A percentile compares a stretch with the other conserved stretches of the same genome.
These are phyloP conservation scores for Croton setiger DNA, from an alignment of 441 rosid species.

Conservation along the genomic window DNA sequence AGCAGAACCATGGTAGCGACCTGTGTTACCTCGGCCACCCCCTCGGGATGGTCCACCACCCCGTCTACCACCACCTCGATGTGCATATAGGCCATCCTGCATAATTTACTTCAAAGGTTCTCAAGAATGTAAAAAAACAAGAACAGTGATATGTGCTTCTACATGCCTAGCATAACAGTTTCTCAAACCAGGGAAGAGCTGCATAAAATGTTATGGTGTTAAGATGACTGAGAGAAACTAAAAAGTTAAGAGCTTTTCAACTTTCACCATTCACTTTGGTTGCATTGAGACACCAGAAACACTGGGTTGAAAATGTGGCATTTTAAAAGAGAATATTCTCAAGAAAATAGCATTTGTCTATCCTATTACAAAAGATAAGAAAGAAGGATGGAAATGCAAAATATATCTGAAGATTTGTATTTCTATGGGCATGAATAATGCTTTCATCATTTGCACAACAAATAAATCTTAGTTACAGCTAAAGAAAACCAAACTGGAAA, in stretches of 20 bases:
- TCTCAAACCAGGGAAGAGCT: neutral
- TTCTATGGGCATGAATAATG: too few species aligned
- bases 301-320: too few species aligned
- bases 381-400: too few species aligned
- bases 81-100: conserved; percentile 29
- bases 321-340: too few species aligned
- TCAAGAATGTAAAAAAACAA: conserved; percentile 9
- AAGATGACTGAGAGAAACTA: neutral
- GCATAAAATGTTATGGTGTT: neutral
- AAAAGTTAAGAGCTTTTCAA: neutral
- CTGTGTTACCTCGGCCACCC: conserved; percentile 13
- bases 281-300: too few species aligned
- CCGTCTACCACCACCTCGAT: too few species aligned
- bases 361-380: too few species aligned
- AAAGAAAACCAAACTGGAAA: too few species aligned
- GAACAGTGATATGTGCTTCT: conserved; percentile 14
- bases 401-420: too few species aligned
- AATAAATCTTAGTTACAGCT: too few species aligned
- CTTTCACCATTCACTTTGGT: neutral
- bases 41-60: conserved; percentile 17
- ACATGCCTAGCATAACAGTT: neutral
- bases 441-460: too few species aligned
- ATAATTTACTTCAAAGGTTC: conserved; percentile 16
- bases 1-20: neutral
- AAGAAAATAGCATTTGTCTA: too few species aligned